Conservation (phyloP, 225 moss, liverwort and hornwort species). For the Sphagnum contortum region DNA sequence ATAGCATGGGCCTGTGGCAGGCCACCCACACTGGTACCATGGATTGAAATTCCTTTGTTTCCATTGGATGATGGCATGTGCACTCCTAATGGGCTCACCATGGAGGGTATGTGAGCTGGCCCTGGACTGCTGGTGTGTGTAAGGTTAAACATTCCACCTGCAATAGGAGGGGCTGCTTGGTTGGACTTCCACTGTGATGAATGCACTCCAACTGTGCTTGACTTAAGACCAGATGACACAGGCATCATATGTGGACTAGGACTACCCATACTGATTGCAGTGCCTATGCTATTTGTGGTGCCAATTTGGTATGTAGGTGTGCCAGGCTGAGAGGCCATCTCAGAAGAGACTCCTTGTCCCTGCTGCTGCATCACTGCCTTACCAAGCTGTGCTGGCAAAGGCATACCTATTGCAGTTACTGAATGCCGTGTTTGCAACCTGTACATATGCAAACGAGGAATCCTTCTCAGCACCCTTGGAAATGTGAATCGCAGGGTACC, state of each 20-base stretch:
- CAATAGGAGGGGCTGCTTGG: constrained; percentile 19
- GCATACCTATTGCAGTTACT: constrained; percentile 18
- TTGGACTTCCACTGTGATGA: constrained; percentile 33
- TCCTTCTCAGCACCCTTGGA: not conserved
- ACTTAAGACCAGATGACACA: constrained; percentile 14
- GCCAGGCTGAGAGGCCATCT: constrained; percentile 16
- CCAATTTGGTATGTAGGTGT: constrained; percentile 23
- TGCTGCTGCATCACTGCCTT: constrained; percentile 28
- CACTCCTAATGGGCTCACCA: constrained; percentile 12
- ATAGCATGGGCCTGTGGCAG: constrained; percentile 8
- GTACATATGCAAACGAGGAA: not conserved
- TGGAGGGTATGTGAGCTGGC: constrained; percentile 10
- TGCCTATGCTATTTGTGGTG: constrained; percentile 1
- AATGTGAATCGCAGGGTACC: too few relatives aligned
- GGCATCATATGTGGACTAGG: constrained; percentile 13
- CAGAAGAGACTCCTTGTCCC: constrained; percentile 18
- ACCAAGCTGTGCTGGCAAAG: constrained; percentile 21
- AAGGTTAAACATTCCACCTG: constrained; percentile 27
- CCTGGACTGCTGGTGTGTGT: constrained; percentile 18
- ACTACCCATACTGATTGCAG: constrained; percentile 11
- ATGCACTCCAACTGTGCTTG: constrained; percentile 17
- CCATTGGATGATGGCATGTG: constrained; percentile 22
- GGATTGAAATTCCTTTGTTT: constrained; percentile 11
- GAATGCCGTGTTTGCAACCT: constrained; percentile 37
- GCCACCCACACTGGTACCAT: constrained; percentile 11